phyloP scores from a whole-genome alignment of 2,329 filamentous ascomycete genomes.

The Neodidymelliopsis sp. region DNA sequence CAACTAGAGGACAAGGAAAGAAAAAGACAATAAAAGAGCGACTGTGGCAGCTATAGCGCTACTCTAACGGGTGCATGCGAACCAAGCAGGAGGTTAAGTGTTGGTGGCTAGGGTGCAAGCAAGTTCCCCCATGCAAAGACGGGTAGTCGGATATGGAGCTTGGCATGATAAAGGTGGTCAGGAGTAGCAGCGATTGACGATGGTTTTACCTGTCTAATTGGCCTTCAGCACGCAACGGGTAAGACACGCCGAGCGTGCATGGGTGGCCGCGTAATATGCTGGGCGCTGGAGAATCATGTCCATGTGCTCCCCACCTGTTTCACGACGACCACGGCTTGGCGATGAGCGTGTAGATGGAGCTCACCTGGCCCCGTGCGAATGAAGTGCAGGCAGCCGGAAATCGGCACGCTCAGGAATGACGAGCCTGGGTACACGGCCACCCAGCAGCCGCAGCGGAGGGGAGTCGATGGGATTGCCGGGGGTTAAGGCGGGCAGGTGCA shows the following conservation, averaged over 20 bases:
- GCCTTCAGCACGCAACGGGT: slow-evolving; percentile 27
- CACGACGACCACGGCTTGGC: slow-evolving; percentile 31
- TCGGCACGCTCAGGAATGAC: slow-evolving; percentile 19
- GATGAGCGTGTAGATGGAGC: slow-evolving; percentile 18
- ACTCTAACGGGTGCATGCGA: slow-evolving; percentile 28
- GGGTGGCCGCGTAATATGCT: slow-evolving; percentile 40
- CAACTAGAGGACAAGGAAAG: slow-evolving; percentile 15
- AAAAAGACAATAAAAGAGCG: slow-evolving; percentile 26
- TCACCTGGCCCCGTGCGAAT: slow-evolving; percentile 17
- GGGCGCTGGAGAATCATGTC: slow-evolving; percentile 28
- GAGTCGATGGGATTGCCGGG: slow-evolving; percentile 6
- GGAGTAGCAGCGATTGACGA: slow-evolving; percentile 29
- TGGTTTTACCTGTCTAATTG: slow-evolving; percentile 27
- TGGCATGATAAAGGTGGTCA: slow-evolving; percentile 38
- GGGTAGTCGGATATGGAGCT: slow-evolving; percentile 40
- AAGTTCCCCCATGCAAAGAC: slow-evolving; percentile 44
- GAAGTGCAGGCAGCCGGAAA: slow-evolving; percentile 9
- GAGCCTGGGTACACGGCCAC: slow-evolving; percentile 9
- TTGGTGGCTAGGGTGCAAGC: slow-evolving; percentile 34
- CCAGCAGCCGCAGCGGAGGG: slow-evolving; percentile 2
- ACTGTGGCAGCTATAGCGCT: slow-evolving; percentile 33
- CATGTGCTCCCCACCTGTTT: slow-evolving; percentile 31
- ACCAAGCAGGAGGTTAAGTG: slow-evolving; percentile 35
- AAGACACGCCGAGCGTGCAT: slow-evolving; percentile 31
- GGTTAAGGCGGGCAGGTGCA: not conserved